A percentile compares a stretch with the other conserved stretches of the same genome.
Conservation (phyloP, 306 rosid genomes). For the Corylus americana region DNA sequence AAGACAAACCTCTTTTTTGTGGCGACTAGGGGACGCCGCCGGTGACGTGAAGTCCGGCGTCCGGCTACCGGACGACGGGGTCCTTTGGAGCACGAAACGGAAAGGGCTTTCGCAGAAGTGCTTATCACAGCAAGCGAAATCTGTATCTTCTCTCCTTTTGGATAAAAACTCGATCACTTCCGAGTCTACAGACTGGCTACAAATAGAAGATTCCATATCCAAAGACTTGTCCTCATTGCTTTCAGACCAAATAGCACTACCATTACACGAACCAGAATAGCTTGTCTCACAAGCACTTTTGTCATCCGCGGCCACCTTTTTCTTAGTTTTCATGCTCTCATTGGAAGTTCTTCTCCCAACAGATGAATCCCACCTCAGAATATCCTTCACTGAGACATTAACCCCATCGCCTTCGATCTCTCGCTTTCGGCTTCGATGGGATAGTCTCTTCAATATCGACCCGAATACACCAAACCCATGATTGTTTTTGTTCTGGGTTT, state of each 20-base stretch:
- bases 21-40: slow-evolving; percentile 52
- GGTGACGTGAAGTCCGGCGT: slow-evolving; percentile 75
- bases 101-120: slow-evolving; percentile 66
- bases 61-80: slow-evolving; percentile 44
- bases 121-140: slow-evolving; percentile 31
- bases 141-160: slow-evolving; percentile 16
- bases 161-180: slow-evolving; percentile 30
- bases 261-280: slow-evolving; percentile 36
- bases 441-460: slow-evolving; percentile 63
- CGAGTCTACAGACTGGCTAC: slow-evolving; percentile 42
- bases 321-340: slow-evolving; percentile 3
- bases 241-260: slow-evolving; percentile 70
- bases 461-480: slow-evolving; percentile 57
- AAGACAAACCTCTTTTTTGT: slow-evolving; percentile 56
- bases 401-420: slow-evolving; percentile 27
- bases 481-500: slow-evolving; percentile 34
- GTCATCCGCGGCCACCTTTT: slow-evolving; percentile 10
- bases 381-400: slow-evolving; percentile 38
- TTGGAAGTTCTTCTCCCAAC: slow-evolving; percentile 20
- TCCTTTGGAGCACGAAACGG: slow-evolving; percentile 55
- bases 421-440: slow-evolving; percentile 31
- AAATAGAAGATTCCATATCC: slow-evolving; percentile 47
- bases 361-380: slow-evolving; percentile 48
- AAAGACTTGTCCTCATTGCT: slow-evolving; percentile 50
- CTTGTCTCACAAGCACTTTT: slow-evolving; percentile 26